Evolutionary conservation across 192 early-diverging fungal species (phyloP).

Genomic region (Podila epicladia): DNA sequence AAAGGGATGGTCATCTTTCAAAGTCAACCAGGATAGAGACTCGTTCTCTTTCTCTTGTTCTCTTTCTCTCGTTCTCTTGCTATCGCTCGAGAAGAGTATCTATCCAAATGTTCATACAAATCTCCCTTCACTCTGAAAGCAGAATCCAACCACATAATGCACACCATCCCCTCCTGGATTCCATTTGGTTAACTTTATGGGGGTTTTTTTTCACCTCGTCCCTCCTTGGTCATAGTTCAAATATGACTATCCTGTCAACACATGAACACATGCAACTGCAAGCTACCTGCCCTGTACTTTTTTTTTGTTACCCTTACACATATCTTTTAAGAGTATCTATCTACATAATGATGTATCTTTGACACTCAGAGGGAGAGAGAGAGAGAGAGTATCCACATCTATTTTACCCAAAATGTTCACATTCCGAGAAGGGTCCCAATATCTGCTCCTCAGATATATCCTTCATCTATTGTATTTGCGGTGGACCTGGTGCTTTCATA

Average conservation of each 20-base stretch:
- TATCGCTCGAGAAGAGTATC: background rate
- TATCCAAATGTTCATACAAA: too few relatives aligned
- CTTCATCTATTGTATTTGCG: background rate
- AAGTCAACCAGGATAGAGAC: background rate
- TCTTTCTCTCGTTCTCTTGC: background rate
- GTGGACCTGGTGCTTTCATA: background rate
- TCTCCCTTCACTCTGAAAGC: too few relatives aligned
- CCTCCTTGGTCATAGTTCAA: too few relatives aligned
- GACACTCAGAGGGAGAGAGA: background rate
- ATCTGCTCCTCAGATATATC: background rate
- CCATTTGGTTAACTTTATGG: too few relatives aligned
- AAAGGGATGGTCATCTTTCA: conserved; percentile 1
- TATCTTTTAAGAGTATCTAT: too few relatives aligned
- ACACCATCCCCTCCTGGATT: too few relatives aligned
- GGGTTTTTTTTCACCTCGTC: too few relatives aligned
- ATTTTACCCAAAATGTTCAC: conserved; percentile 1
- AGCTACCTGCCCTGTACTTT: too few relatives aligned
- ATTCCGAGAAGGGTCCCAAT: background rate
- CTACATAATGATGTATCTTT: background rate
- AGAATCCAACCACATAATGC: too few relatives aligned
- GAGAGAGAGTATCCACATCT: background rate
- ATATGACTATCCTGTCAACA: too few relatives aligned
- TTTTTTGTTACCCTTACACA: too few relatives aligned
- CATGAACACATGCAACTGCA: too few relatives aligned
- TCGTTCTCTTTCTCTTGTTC: background rate